Evolutionary conservation across 2,329 filamentous ascomycete genomes (phyloP).

Genomic region (Daldinia sp.): DNA sequence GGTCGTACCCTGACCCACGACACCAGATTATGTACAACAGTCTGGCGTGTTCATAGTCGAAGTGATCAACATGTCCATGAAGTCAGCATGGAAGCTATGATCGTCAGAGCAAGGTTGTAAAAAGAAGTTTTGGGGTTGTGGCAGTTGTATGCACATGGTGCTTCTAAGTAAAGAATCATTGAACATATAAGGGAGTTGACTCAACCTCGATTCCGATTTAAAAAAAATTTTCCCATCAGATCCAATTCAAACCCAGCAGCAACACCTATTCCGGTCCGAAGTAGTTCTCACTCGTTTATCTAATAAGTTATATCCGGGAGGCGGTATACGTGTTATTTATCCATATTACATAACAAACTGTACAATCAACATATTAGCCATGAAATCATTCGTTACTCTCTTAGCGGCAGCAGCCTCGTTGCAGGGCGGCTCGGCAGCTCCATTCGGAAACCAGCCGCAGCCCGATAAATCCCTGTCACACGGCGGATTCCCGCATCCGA

Average conservation of each 20-base stretch:
- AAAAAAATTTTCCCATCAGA: conserved; percentile 12
- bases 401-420: conserved; percentile 27
- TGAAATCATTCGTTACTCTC: conserved; percentile 32
- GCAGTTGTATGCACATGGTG: neutral
- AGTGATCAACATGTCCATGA: conserved; percentile 25
- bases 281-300: neutral
- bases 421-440: conserved; percentile 22
- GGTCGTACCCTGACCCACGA: conserved; percentile 22
- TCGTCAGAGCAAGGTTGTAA: conserved; percentile 3
- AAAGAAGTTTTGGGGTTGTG: conserved; percentile 2
- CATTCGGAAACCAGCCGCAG: conserved; percentile 9
- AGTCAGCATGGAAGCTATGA: conserved; percentile 22
- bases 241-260: conserved; percentile 2
- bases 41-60: conserved; percentile 9
- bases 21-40: conserved; percentile 6
- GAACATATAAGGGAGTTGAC: conserved; percentile 24
- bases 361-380: conserved; percentile 9
- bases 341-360: neutral
- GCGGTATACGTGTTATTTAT: neutral
- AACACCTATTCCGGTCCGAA: conserved; percentile 5
- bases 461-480: neutral
- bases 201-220: conserved; percentile 12
- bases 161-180: conserved; percentile 3
- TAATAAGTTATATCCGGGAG: neutral
- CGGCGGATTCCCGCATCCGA: conserved; percentile 15